These are phyloP conservation scores for Cercospora zeae-maydis DNA, from an alignment of 2,329 filamentous ascomycete species.

Conservation along the genomic window DNA sequence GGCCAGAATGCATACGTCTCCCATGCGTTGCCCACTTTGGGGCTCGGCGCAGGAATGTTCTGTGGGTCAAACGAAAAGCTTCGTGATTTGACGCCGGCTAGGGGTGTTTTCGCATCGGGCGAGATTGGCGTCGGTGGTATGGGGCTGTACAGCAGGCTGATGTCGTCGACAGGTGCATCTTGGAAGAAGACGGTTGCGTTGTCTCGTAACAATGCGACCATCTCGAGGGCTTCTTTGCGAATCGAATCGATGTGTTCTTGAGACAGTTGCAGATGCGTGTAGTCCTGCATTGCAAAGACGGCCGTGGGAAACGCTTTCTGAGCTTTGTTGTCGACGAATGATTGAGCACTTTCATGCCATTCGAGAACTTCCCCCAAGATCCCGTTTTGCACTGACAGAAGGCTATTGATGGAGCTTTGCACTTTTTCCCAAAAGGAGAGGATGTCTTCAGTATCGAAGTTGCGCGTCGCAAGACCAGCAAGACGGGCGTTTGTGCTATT, in stretches of 20 bases:
- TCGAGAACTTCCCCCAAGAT: constrained; percentile 85
- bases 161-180: constrained; percentile 83
- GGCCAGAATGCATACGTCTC: constrained; percentile 97
- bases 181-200: constrained; percentile 78
- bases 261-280: constrained; percentile 77
- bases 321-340: constrained; percentile 81
- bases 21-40: constrained; percentile 71
- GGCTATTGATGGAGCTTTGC: constrained; percentile 64
- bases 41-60: constrained; percentile 72
- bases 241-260: constrained; percentile 67
- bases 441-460: constrained; percentile 74
- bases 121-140: constrained; percentile 66
- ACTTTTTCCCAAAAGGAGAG: constrained; percentile 93
- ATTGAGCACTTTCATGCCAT: constrained; percentile 89
- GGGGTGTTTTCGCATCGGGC: constrained; percentile 49
- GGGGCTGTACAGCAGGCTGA: constrained; percentile 82
- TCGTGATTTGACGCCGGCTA: constrained; percentile 57
- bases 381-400: constrained; percentile 72
- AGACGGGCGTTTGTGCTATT: constrained; percentile 18
- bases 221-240: constrained; percentile 71
- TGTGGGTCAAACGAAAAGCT: constrained; percentile 72
- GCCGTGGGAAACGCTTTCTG: constrained; percentile 68
- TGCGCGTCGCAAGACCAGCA: constrained; percentile 43
- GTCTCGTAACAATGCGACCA: constrained; percentile 79
- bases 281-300: constrained; percentile 49